Evolutionary conservation across 441 rosid genomes (phyloP), one percentile per base, ranked within the genome.

Genomic region (Lepidium campestre): DNA sequence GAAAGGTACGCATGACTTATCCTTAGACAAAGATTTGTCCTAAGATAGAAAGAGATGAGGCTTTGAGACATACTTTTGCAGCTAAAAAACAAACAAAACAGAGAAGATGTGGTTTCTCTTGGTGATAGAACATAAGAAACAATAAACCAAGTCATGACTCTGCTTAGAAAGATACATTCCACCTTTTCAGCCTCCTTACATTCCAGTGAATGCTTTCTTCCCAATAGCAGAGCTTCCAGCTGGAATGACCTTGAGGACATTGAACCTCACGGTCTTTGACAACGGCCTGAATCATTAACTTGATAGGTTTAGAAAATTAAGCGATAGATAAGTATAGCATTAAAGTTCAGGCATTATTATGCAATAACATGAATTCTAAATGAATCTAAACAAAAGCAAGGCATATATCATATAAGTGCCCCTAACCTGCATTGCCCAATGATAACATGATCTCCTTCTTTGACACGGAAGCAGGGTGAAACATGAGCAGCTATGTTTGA

Each of bases 141-240:
- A 63, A 37, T 20, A 39, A 52, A 40, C 52, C 20, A 65, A 65
- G 32, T 10, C 60, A 41, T 10, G 20, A 41, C 32, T 53, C 34
- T 41, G 23, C 42, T 22, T 7, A 35, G 4, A 25, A 20, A 23
- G 17, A 36, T 4, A 36, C 0, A 13, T 29, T 0, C 34, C 53
- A 55, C 45, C 18, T 40, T 40, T 14, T 29, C 6, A 50, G 54
- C 7, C 13, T 41, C 72, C 20, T 60, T 53, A 75, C 52, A 75
- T 70, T 57, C 78, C 75, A 18, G 72, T 52, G 44, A 75, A 70
- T 22, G 75, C 72, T 72, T 70, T 75, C 71, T 75, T 75, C 52
- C 71, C 75, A 10, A 61, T 50, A 12, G 74, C 62, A 62, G 75
- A 71, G 10, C 67, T 59, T 29, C 74, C 74, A 22, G 74, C 74